Evolutionary conservation across 2,329 filamentous ascomycete genomes (phyloP), one percentile per base, ranked within the genome.

Genomic region (Aspergillus udagawae): DNA sequence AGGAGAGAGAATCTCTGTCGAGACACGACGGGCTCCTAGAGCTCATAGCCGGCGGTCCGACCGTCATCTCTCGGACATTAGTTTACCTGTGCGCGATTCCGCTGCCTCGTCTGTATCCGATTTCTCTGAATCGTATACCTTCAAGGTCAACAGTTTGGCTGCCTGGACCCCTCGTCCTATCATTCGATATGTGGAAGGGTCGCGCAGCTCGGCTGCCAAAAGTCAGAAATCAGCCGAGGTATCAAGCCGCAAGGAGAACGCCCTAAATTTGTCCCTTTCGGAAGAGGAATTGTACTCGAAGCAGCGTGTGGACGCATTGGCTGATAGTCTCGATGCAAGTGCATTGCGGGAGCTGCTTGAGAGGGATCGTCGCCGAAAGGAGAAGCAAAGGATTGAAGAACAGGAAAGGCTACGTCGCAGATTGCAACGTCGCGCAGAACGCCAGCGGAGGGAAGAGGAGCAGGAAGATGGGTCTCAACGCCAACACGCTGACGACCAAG

Each of bases 311-410:
- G 84, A 87, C 57, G 83, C 84, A 48, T 72, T 97, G 48, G 94
- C 92, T 23, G 90, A 97, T 69, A 88, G 90, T 58, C 80, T 99
- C 54, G 91, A 91, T 74, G 89, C 94, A 3, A 85, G 88, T 53
- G 92, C 91, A 65, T 73, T 99, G 42, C 84, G 93, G 57, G 90
- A 96, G 70, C 80, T 97, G 29, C 88, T 99, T 84, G 94, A 99
- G 66, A 82, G 94, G 58, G 94, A 99, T 68, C 83, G 87, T 63
- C 85, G 92, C 66, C 84, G 94, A 56, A 86, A 83, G 62, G 90
- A 96, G 63, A 86, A 86, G 70, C 92, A 90, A 74, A 84, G 82
- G 53, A 82, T 84, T 60, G 86, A 86, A 53, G 89, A 92, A 66
- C 85, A 84, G 64, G 86, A 88, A 67, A 82, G 73, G 59, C 78